Percentiles rank a stretch among this genome's conserved stretches.
Conservation (phyloP, 441 rosid species). For the Manihot esculenta region DNA sequence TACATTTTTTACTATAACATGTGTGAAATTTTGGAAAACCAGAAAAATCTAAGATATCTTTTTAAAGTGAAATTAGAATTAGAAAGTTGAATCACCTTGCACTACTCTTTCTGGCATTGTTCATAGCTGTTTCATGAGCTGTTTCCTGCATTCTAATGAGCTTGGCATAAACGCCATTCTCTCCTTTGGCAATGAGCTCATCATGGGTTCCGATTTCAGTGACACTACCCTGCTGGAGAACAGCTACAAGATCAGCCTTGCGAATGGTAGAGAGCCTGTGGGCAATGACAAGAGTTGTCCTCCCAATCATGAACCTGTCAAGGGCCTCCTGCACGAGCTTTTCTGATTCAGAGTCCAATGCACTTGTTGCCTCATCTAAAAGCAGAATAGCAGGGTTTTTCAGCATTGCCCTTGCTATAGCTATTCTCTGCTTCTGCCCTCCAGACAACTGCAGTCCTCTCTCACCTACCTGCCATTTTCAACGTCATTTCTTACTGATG, state of each 20-base stretch:
- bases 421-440: constrained; percentile 98
- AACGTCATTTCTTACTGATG: not conserved
- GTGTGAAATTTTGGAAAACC: not conserved
- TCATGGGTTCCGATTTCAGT: constrained; percentile 93
- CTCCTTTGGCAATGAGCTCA: constrained; percentile 89
- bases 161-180: constrained; percentile 84
- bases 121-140: constrained; percentile 92
- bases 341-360: constrained; percentile 96
- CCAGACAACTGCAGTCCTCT: constrained; percentile 97
- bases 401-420: constrained; percentile 97
- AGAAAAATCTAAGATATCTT: not conserved
- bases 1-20: not conserved
- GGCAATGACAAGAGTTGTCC: constrained; percentile 95
- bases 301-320: constrained; percentile 97
- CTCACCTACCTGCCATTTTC: constrained; percentile 91
- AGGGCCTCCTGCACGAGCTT: constrained; percentile 98
- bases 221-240: constrained; percentile 93
- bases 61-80: not conserved
- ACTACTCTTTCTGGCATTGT: constrained; percentile 95
- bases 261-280: constrained; percentile 97
- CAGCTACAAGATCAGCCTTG: constrained; percentile 98
- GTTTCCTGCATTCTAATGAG: constrained; percentile 92
- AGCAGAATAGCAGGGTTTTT: constrained; percentile 96
- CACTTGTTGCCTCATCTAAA: constrained; percentile 97
- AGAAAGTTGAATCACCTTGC: constrained; percentile 63